Percentiles rank a stretch among this genome's conserved stretches.
Evolutionary conservation across 2,329 filamentous ascomycete species (phyloP).

Genomic region (Alternaria solani): DNA sequence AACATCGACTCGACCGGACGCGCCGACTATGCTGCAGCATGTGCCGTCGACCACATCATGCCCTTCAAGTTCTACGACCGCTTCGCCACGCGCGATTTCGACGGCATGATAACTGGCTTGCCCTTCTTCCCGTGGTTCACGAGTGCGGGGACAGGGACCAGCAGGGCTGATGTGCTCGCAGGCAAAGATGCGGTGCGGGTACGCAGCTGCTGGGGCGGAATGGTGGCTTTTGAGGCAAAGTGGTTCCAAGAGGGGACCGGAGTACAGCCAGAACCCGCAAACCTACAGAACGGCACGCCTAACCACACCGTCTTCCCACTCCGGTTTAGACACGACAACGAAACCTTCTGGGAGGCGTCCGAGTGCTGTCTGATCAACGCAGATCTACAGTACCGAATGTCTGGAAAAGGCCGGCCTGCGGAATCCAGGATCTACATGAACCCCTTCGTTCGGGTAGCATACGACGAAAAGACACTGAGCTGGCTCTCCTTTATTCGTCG

Average conservation of each 20-base stretch:
- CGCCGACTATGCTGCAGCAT: conserved; percentile 70
- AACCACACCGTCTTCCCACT: conserved; percentile 48
- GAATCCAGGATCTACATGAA: conserved; percentile 75
- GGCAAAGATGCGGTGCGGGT: conserved; percentile 72
- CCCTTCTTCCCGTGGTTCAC: conserved; percentile 75
- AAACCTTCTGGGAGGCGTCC: conserved; percentile 57
- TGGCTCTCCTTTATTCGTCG: conserved; percentile 68
- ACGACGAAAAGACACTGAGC: conserved; percentile 64
- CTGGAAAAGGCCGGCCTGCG: conserved; percentile 48
- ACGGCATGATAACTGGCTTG: conserved; percentile 69
- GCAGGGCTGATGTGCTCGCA: conserved; percentile 68
- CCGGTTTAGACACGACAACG: conserved; percentile 54
- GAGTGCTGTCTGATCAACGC: conserved; percentile 60
- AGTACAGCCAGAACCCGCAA: conserved; percentile 29
- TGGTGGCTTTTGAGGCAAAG: conserved; percentile 71
- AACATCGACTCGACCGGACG: conserved; percentile 62
- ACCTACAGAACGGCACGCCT: conserved; percentile 12
- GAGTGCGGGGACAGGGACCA: conserved; percentile 58
- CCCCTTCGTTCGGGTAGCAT: conserved; percentile 76
- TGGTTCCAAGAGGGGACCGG: conserved; percentile 61
- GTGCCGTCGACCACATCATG: conserved; percentile 73
- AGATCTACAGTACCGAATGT: conserved; percentile 51
- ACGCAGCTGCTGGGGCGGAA: conserved; percentile 79
- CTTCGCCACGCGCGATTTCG: conserved; percentile 73
- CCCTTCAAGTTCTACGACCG: conserved; percentile 77